A percentile compares a stretch with the other conserved stretches of the same genome.
Evolutionary conservation across 345 rosid species (phyloP).

Genomic region (Dipteronia dyeriana): DNA sequence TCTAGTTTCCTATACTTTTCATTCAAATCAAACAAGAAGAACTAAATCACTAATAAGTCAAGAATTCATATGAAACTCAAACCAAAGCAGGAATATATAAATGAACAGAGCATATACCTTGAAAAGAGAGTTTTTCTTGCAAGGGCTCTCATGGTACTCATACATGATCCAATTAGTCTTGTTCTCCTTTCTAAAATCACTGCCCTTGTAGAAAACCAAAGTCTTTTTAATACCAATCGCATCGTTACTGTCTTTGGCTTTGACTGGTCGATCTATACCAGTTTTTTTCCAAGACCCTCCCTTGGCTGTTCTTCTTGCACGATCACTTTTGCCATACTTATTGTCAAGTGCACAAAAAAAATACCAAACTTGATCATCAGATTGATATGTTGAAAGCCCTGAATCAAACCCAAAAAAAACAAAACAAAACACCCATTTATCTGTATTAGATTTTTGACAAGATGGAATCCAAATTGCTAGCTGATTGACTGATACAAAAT

Average conservation of each 20-base stretch:
- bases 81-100: not conserved
- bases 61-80: no score
- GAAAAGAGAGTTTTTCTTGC: not conserved
- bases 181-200: not conserved
- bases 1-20: no score
- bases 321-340: slow-evolving; percentile 14
- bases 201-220: slow-evolving; percentile 29
- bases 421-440: not conserved
- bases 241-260: slow-evolving; percentile 8
- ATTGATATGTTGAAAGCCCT: not conserved
- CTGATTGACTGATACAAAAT: not conserved
- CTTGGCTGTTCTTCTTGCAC: slow-evolving; percentile 28
- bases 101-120: not conserved
- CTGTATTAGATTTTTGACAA: no score
- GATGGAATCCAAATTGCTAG: not conserved
- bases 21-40: no score
- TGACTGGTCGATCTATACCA: slow-evolving; percentile 31
- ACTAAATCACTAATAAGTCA: no score
- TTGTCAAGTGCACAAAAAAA: slow-evolving; percentile 29
- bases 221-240: slow-evolving; percentile 42
- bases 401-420: not conserved
- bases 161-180: slow-evolving; percentile 18
- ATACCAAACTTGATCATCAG: slow-evolving; percentile 39
- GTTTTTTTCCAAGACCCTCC: slow-evolving; percentile 53
- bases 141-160: slow-evolving; percentile 7